These are phyloP conservation scores for Elongisporangium undulatum DNA, from an alignment of 352 stramenopile species.

Conservation along the genomic window DNA sequence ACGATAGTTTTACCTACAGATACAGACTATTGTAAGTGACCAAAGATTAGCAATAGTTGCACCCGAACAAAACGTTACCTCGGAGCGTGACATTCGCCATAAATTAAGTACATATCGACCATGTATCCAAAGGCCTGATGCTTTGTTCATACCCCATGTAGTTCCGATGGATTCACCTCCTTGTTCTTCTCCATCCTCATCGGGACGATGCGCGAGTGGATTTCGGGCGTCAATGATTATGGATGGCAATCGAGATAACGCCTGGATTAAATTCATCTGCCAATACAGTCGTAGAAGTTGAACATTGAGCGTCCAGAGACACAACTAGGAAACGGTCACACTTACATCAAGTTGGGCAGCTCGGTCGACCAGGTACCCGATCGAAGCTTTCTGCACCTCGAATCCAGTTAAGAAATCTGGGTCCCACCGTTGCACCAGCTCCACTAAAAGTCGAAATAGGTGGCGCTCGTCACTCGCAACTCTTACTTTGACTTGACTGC, in stretches of 20 bases:
- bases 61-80: conserved; percentile 25
- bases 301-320: background rate
- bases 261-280: conserved; percentile 72
- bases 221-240: conserved; percentile 55
- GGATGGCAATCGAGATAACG: conserved; percentile 52
- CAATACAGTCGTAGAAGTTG: conserved; percentile 13
- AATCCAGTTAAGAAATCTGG: conserved; percentile 89
- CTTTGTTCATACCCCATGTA: conserved; percentile 73
- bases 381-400: conserved; percentile 79
- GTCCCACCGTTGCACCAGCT: conserved; percentile 65
- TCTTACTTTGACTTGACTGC: conserved; percentile 22
- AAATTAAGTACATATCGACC: conserved; percentile 90
- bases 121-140: conserved; percentile 86
- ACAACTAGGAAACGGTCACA: conserved; percentile 5
- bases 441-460: conserved; percentile 48
- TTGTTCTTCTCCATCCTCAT: conserved; percentile 22
- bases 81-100: conserved; percentile 86
- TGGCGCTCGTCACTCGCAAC: conserved; percentile 42
- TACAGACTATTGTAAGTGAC: background rate
- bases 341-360: conserved; percentile 53
- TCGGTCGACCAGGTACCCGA: conserved; percentile 76
- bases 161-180: conserved; percentile 54
- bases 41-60: background rate
- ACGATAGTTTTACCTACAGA: conserved; percentile 70
- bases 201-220: conserved; percentile 10